Evolutionary conservation across 139 green algal species (phyloP).

Genomic region (Coccomyxa sp.): DNA sequence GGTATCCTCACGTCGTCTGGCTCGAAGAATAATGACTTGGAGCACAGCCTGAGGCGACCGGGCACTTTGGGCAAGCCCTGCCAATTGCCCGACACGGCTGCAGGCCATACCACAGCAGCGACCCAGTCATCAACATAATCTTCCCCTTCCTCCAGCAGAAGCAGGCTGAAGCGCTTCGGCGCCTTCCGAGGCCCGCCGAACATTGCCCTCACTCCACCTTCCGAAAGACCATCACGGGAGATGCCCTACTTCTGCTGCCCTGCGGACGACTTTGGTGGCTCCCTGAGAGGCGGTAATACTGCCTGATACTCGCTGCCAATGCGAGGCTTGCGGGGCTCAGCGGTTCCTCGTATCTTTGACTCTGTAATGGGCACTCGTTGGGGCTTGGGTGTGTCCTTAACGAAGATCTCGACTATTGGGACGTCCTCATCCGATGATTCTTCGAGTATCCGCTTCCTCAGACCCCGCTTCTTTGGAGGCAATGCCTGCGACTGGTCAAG

Average conservation of each 20-base stretch:
- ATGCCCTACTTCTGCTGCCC: neutral
- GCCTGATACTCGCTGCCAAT: conserved; percentile 51
- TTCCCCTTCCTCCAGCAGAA: conserved; percentile 86
- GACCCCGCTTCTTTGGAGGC: too few species aligned
- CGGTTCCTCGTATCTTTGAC: conserved; percentile 24
- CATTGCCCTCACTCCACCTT: conserved; percentile 26
- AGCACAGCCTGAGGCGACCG: conserved; percentile 77
- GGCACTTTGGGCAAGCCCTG: conserved; percentile 38
- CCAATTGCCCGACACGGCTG: conserved; percentile 56
- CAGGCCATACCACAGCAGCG: conserved; percentile 40
- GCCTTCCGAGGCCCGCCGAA: conserved; percentile 22
- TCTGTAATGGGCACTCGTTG: neutral
- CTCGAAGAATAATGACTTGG: conserved; percentile 82
- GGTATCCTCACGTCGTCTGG: conserved; percentile 74
- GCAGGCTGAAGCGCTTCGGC: conserved; percentile 66
- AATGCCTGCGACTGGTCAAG: too few species aligned
- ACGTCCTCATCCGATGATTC: neutral
- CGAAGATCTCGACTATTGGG: neutral
- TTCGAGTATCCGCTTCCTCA: neutral
- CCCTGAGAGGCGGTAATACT: conserved; percentile 21
- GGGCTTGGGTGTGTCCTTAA: neutral
- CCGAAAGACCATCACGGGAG: neutral
- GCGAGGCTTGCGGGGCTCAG: conserved; percentile 29
- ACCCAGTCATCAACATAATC: conserved; percentile 69
- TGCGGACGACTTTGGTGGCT: neutral